phyloP scores from a whole-genome alignment of 805 yeast species.

The Helenozyma baotianmanensis region DNA sequence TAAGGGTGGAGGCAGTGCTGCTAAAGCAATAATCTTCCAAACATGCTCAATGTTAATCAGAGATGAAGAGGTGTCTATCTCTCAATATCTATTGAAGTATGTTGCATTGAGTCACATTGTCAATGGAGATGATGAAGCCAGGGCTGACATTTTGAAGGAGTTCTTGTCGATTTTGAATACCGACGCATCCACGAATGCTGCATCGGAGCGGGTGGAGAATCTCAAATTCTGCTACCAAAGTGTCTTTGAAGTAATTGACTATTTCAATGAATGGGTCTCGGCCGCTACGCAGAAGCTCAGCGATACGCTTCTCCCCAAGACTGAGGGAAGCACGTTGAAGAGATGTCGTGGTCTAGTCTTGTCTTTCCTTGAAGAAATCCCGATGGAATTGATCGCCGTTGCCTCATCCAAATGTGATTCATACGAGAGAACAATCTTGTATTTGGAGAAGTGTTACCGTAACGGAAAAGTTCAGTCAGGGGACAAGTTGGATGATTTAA shows the following conservation, averaged over 20 bases:
- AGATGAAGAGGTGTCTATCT: conserved; percentile 65
- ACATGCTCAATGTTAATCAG: conserved; percentile 62
- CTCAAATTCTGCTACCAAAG: conserved; percentile 65
- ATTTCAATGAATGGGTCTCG: conserved; percentile 73
- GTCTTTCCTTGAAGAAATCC: conserved; percentile 49
- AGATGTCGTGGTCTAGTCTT: conserved; percentile 34
- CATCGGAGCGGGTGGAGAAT: conserved; percentile 49
- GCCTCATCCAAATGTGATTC: conserved; percentile 81
- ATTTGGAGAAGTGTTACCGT: conserved; percentile 73
- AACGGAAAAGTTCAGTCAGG: conserved; percentile 22
- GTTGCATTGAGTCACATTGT: conserved; percentile 62
- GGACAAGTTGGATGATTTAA: conserved; percentile 28
- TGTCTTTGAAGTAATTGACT: conserved; percentile 75
- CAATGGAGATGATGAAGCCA: conserved; percentile 34
- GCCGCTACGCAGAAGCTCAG: conserved; percentile 31
- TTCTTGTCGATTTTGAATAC: conserved; percentile 48
- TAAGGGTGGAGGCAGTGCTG: conserved; percentile 7
- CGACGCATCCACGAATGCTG: conserved; percentile 43
- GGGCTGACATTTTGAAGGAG: conserved; percentile 51
- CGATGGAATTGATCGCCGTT: conserved; percentile 67
- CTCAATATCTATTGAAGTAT: conserved; percentile 74
- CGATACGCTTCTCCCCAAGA: conserved; percentile 16
- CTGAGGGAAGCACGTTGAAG: conserved; percentile 18
- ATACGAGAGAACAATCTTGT: conserved; percentile 81
- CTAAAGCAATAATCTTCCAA: conserved; percentile 43